Conservation (phyloP, 345 rosid species). For the Odontarrhena argentea region DNA sequence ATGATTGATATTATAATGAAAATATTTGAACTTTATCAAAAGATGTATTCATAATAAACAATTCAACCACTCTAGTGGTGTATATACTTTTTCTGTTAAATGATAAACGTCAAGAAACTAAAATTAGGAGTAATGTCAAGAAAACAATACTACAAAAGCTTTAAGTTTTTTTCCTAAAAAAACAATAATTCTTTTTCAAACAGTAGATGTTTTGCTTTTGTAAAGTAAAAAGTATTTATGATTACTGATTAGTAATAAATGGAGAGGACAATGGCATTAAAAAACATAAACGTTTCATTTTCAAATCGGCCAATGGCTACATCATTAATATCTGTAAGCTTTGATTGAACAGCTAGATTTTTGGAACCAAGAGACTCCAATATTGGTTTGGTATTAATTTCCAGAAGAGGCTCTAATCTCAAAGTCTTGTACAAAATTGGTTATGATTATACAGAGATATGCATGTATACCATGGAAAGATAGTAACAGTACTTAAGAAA, state of each 20-base stretch:
- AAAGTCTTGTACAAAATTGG: conserved; percentile 1
- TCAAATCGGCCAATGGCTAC: conserved; percentile 31
- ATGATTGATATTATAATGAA: no score
- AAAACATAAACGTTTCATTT: conserved; percentile 1
- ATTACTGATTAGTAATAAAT: conserved; percentile 25
- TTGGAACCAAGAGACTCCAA: neutral
- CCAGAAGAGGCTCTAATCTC: conserved; percentile 4
- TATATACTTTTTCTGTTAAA: no score
- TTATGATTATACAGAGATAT: neutral
- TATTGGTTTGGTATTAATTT: conserved; percentile 6
- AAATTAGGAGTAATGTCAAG: conserved; percentile 22
- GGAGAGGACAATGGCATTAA: conserved; percentile 33
- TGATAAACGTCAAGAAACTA: neutral
- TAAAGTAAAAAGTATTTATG: conserved; percentile 17
- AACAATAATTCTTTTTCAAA: conserved; percentile 8
- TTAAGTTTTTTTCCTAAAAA: conserved; percentile 25
- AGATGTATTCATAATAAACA: no score
- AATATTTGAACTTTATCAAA: no score
- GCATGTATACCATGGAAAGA: no score
- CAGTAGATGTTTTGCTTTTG: conserved; percentile 12
- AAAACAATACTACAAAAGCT: conserved; percentile 4
- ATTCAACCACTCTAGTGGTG: no score
- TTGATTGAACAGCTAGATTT: conserved; percentile 36
- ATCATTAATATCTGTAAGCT: conserved; percentile 29
- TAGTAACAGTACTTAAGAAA: no score